These are phyloP conservation scores for Ogataea naganishii DNA, from an alignment of 805 yeast species.

Conservation along the genomic window DNA sequence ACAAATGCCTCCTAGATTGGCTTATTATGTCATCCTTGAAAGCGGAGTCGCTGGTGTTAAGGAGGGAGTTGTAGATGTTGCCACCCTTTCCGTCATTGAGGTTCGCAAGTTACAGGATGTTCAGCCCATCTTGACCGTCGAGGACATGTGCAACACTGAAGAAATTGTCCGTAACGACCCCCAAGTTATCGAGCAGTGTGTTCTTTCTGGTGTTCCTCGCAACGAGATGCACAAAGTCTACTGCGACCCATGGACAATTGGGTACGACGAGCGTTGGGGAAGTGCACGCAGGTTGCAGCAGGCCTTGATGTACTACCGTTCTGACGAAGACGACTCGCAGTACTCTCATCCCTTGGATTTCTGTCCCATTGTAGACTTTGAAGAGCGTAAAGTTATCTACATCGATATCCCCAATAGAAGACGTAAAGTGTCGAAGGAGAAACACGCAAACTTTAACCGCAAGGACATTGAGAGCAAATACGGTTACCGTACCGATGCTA, in stretches of 20 bases:
- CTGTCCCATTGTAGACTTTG: conserved; percentile 75
- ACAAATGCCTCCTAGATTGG: conserved; percentile 59
- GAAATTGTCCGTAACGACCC: conserved; percentile 62
- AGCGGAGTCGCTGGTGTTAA: conserved; percentile 52
- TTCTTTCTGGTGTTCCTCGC: conserved; percentile 57
- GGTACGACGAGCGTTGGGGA: conserved; percentile 68
- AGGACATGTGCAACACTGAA: conserved; percentile 57
- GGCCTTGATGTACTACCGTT: conserved; percentile 72
- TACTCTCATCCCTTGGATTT: conserved; percentile 70
- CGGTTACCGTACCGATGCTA: conserved; percentile 57
- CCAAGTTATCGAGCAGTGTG: conserved; percentile 64
- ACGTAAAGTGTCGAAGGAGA: conserved; percentile 59
- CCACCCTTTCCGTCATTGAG: conserved; percentile 35
- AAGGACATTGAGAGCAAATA: conserved; percentile 50
- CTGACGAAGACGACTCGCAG: conserved; percentile 64
- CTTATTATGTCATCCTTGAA: conserved; percentile 55
- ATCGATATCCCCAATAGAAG: conserved; percentile 72
- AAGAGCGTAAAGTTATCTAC: conserved; percentile 55
- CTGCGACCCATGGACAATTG: conserved; percentile 64
- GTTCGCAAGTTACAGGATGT: conserved; percentile 46
- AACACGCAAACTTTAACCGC: conserved; percentile 66
- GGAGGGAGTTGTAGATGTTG: conserved; percentile 63
- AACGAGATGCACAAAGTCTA: conserved; percentile 50
- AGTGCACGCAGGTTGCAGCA: conserved; percentile 67
- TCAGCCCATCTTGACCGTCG: conserved; percentile 69